A percentile compares a stretch with the other conserved stretches of the same genome.
Evolutionary conservation across 164 flowering plant species (phyloP).

Genomic region (Brasenia schreberi): DNA sequence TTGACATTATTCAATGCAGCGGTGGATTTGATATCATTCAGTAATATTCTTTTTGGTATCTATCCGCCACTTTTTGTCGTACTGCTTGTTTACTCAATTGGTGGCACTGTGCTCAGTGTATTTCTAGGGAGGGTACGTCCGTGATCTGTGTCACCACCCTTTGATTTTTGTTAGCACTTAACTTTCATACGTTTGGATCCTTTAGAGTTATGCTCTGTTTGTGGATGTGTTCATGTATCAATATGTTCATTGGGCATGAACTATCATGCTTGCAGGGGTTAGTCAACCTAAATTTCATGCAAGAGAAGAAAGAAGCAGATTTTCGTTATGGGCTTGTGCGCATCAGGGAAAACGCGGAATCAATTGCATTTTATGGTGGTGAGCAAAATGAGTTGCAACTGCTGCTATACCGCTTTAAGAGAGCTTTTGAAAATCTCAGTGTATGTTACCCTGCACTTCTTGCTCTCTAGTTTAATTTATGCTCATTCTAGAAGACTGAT

Average conservation of each 20-base stretch:
- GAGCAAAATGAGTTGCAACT: slow-evolving; percentile 87
- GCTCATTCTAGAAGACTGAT: no score
- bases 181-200: background rate
- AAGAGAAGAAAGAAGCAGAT: slow-evolving; percentile 99
- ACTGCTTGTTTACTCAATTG: slow-evolving; percentile 73
- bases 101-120: slow-evolving; percentile 88
- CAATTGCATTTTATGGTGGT: slow-evolving; percentile 95
- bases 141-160: background rate
- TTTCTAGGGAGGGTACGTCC: slow-evolving; percentile 78
- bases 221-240: no score
- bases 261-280: slow-evolving; percentile 43
- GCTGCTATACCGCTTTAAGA: slow-evolving; percentile 71
- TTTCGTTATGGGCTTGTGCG: slow-evolving; percentile 98
- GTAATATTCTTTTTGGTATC: slow-evolving; percentile 83
- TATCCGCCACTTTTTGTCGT: slow-evolving; percentile 89
- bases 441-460: slow-evolving; percentile 26
- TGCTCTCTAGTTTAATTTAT: background rate
- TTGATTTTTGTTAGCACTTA: background rate
- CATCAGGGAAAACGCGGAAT: slow-evolving; percentile 94
- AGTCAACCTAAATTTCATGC: slow-evolving; percentile 75
- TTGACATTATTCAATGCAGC: slow-evolving; percentile 78
- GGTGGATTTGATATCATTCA: slow-evolving; percentile 89
- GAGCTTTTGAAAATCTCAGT: slow-evolving; percentile 79
- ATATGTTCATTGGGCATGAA: background rate
- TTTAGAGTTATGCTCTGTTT: background rate